Percentiles rank a stretch among this genome's conserved stretches.
These are phyloP conservation scores for Plantago major DNA, from an alignment of 257 asterid genomes.

Conservation along the genomic window DNA sequence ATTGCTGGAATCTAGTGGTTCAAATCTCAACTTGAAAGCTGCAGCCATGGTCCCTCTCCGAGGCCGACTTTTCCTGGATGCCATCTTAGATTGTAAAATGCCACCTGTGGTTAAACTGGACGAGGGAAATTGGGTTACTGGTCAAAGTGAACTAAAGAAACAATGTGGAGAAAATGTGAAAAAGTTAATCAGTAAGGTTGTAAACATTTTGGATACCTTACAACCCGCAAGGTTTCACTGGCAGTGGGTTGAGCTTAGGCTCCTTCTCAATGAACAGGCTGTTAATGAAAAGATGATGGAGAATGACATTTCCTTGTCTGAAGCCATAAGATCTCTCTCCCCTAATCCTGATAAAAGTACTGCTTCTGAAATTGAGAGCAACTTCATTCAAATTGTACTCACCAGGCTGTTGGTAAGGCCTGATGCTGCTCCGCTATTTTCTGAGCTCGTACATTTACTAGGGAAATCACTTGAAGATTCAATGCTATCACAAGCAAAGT, in stretches of 20 bases:
- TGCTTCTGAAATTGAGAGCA: slow-evolving; percentile 85
- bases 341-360: slow-evolving; percentile 63
- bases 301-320: slow-evolving; percentile 59
- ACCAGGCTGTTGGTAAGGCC: slow-evolving; percentile 93
- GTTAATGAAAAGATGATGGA: slow-evolving; percentile 69
- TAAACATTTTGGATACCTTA: slow-evolving; percentile 74
- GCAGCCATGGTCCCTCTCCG: slow-evolving; percentile 91
- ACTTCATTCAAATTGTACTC: slow-evolving; percentile 79
- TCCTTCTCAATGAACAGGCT: slow-evolving; percentile 87
- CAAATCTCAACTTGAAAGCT: slow-evolving; percentile 57
- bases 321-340: slow-evolving; percentile 75
- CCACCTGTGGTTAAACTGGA: slow-evolving; percentile 52
- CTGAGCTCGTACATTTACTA: slow-evolving; percentile 81
- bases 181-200: slow-evolving; percentile 62
- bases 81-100: slow-evolving; percentile 78
- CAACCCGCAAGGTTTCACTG: slow-evolving; percentile 98
- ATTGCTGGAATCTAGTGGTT: slow-evolving; percentile 57
- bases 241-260: slow-evolving; percentile 99
- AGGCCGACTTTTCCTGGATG: slow-evolving; percentile 82
- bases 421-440: slow-evolving; percentile 93
- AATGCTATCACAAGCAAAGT: slow-evolving; percentile 90
- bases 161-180: slow-evolving; percentile 58
- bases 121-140: slow-evolving; percentile 45
- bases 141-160: slow-evolving; percentile 60
- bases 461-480: slow-evolving; percentile 95